A percentile compares a stretch with the other conserved stretches of the same genome.
Conservation (phyloP, 2,329 filamentous ascomycete genomes). For the Pezicula rhizophila region DNA sequence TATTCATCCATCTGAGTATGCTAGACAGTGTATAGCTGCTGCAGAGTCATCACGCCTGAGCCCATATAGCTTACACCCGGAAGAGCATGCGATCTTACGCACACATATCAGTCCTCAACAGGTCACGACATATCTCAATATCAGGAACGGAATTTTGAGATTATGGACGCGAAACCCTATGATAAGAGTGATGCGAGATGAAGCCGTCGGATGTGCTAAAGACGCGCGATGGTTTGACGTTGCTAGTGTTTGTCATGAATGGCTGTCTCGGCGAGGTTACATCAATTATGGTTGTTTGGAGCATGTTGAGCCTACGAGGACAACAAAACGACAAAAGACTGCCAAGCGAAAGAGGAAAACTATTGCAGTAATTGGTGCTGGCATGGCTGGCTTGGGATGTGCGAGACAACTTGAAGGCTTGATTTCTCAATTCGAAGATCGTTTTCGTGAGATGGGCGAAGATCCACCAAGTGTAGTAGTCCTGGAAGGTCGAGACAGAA, state of each 20-base stretch:
- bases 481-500: conserved; percentile 77
- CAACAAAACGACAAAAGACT: conserved; percentile 28
- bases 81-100: conserved; percentile 76
- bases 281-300: conserved; percentile 95
- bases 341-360: conserved; percentile 55
- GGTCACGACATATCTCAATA: conserved; percentile 92
- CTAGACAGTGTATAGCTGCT: conserved; percentile 83
- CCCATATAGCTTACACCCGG: conserved; percentile 78
- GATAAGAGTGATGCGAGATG: conserved; percentile 71
- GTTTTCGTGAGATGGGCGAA: conserved; percentile 59
- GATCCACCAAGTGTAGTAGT: conserved; percentile 69
- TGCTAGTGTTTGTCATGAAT: conserved; percentile 84
- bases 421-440: conserved; percentile 70
- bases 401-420: conserved; percentile 86
- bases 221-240: conserved; percentile 85
- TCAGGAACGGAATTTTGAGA: conserved; percentile 87
- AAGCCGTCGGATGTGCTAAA: conserved; percentile 85
- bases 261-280: conserved; percentile 84
- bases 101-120: conserved; percentile 80
- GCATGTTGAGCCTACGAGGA: conserved; percentile 37
- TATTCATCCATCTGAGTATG: conserved; percentile 70
- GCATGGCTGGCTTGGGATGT: conserved; percentile 89
- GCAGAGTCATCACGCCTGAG: conserved; percentile 86
- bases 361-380: conserved; percentile 82
- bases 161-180: conserved; percentile 86